Base-by-base conservation (phyloP, 108 stramenopile species). In the Cyclotella baltica region DNA sequence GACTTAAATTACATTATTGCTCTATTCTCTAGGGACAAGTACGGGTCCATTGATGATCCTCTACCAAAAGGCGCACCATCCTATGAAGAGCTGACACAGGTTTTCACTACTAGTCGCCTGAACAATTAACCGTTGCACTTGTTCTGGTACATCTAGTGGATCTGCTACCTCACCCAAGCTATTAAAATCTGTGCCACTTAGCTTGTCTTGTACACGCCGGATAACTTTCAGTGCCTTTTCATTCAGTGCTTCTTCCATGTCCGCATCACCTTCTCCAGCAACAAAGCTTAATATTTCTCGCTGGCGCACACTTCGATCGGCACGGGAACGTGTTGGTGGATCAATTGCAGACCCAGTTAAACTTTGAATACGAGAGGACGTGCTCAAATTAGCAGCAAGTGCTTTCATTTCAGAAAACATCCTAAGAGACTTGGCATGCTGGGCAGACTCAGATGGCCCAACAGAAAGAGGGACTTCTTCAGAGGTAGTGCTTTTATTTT, bases 41-140 rank as follows among this genome's bases (percentile, higher is more conserved):
- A n/a, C n/a, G n/a, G n/a, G n/a, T n/a, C n/a, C n/a, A n/a, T n/a
- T n/a, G n/a, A n/a, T n/a, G n/a, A n/a, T n/a, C 40, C 13, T 70
- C 75, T 77, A 96, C 96, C 95, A 96, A 84, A 98, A 98, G 9
- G 97, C 95, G 80, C 98, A 98, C 98, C 97, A 99, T 16, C 99
- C 99, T 62, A 98, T 88, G 64, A 98, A 99, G 25, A 95, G 76
- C 70, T 97, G 97, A 63, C 94, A 93, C 46, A 99, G 77, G 85
- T 98, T 99, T 64, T 98, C 97, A 34, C 89, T 89, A 28, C 93
- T 95, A 8, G 98, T 99, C 15, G 98, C 97, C 76, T 98, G 96
- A 19, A 92, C 86, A 52, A 99, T 97, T 72, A 99, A 86, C 5
- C 94, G 88, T 62, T 99, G 97, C 8, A 99, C 98, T 81, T 99